phyloP scores from a whole-genome alignment of 768 basidiomycete genomes.

The Cantharellus anzutake region DNA sequence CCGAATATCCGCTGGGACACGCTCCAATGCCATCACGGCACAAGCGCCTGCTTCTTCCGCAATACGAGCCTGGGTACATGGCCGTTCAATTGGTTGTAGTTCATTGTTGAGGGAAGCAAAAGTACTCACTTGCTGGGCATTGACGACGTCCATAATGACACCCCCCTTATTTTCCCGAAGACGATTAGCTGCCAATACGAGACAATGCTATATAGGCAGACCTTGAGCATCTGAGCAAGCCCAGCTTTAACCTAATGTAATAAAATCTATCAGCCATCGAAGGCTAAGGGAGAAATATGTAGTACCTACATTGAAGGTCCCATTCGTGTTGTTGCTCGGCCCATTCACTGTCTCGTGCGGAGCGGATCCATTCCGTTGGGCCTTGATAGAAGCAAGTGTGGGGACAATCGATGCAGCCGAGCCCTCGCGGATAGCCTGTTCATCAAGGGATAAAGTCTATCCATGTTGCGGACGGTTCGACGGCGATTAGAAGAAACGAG shows the following conservation, averaged over 20 bases:
- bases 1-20: slow-evolving; percentile 91
- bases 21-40: slow-evolving; percentile 93
- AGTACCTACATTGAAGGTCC: too few relatives aligned
- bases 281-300: too few relatives aligned
- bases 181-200: neutral
- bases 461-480: too few relatives aligned
- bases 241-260: slow-evolving; percentile 65
- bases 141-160: slow-evolving; percentile 92
- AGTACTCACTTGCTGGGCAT: slow-evolving; percentile 37
- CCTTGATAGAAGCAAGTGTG: too few relatives aligned
- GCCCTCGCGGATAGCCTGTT: too few relatives aligned
- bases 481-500: too few relatives aligned
- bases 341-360: too few relatives aligned
- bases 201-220: slow-evolving; percentile 16
- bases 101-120: neutral
- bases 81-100: neutral
- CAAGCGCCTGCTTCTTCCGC: slow-evolving; percentile 96
- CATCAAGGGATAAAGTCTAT: too few relatives aligned
- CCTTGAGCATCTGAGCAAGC: slow-evolving; percentile 94
- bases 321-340: too few relatives aligned
- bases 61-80: slow-evolving; percentile 52
- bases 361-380: too few relatives aligned
- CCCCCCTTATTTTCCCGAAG: slow-evolving; percentile 34
- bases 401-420: too few relatives aligned
- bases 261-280: neutral